phyloP scores from a whole-genome alignment of 352 stramenopile species.

The Globisporangium sylvaticum region DNA sequence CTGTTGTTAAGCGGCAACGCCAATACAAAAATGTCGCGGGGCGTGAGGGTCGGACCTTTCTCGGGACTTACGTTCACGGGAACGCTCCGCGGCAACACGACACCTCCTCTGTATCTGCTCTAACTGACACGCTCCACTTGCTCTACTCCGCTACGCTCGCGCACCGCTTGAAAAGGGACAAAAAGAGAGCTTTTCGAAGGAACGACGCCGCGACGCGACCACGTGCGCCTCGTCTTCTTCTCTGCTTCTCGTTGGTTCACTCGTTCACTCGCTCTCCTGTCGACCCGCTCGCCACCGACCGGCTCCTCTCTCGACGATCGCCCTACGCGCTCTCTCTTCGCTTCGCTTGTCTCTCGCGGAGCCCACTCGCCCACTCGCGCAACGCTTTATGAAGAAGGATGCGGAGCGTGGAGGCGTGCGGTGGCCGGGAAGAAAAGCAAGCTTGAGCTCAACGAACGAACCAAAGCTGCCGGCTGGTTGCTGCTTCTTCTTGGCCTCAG shows the following conservation, averaged over 20 bases:
- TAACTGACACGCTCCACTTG: background rate
- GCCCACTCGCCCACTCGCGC: background rate
- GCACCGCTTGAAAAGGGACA: background rate
- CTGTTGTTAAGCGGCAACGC: background rate
- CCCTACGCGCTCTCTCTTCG: background rate
- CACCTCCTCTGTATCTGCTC: background rate
- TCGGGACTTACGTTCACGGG: background rate
- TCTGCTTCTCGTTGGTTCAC: background rate
- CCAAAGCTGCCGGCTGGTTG: background rate
- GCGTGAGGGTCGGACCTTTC: constrained; percentile 5
- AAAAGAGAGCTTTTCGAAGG: background rate
- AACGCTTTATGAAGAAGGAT: constrained; percentile 5
- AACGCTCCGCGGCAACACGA: background rate
- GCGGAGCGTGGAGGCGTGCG: background rate
- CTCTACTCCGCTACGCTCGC: background rate
- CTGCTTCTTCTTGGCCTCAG: background rate
- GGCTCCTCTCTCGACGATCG: constrained; percentile 1
- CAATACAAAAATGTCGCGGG: constrained; percentile 4
- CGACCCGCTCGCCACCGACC: background rate
- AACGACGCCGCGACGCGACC: constrained; percentile 3
- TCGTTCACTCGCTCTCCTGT: background rate
- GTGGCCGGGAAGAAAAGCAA: background rate
- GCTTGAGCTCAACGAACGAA: background rate
- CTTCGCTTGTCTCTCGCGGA: background rate
- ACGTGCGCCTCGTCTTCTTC: background rate